Evolutionary conservation across 371 early-diverging fungal species (phyloP).

Genomic region (Choanephora cucurbitarum): DNA sequence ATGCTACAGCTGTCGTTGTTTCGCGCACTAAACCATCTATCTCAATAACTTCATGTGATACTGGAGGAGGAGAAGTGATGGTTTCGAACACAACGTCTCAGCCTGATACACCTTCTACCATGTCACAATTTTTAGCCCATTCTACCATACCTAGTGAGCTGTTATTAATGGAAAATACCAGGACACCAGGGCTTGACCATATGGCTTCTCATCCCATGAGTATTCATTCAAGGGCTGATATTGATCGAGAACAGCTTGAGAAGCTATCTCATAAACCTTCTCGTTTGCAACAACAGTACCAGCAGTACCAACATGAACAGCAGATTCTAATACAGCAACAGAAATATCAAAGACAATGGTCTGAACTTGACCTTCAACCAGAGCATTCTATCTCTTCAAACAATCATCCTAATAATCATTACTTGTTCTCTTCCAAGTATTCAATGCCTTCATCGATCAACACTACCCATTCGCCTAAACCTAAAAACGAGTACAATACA

Average conservation of each 20-base stretch:
- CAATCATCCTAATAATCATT: neutral
- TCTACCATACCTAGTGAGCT: neutral
- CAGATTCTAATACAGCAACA: slow-evolving; percentile 5
- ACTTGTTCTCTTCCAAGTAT: no score
- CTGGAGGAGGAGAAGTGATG: neutral
- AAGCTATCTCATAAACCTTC: slow-evolving; percentile 14
- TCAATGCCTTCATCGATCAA: no score
- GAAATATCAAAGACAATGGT: neutral
- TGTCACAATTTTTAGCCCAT: neutral
- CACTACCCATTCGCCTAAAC: no score
- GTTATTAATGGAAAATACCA: neutral
- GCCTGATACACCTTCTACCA: neutral
- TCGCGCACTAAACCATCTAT: neutral
- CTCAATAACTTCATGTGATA: no score
- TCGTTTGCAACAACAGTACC: slow-evolving; percentile 3
- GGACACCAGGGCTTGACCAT: neutral
- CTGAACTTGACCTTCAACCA: slow-evolving; percentile 1
- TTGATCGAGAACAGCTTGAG: slow-evolving; percentile 22
- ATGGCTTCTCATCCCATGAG: neutral
- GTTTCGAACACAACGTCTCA: neutral
- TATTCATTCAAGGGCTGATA: slow-evolving; percentile 5
- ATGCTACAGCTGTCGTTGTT: neutral
- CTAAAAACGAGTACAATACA: no score
- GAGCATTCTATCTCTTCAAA: neutral
- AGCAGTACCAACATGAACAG: slow-evolving; percentile 5